phyloP scores from a whole-genome alignment of 306 rosid species.

The Senna siamea region DNA sequence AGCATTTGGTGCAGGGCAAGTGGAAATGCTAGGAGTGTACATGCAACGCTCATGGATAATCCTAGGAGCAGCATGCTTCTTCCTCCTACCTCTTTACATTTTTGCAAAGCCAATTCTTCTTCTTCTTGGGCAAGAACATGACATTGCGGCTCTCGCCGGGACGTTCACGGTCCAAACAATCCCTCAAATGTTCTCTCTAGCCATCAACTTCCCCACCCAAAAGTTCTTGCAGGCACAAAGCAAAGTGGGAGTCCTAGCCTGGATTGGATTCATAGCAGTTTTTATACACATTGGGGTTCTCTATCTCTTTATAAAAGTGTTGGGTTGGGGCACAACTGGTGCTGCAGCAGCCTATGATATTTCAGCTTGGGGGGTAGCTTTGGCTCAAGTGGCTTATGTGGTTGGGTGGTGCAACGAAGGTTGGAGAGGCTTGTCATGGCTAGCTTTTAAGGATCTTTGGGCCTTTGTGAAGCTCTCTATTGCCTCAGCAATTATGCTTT shows the following conservation, averaged over 20 bases:
- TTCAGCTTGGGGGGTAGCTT: slow-evolving; percentile 78
- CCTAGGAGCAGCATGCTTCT: slow-evolving; percentile 55
- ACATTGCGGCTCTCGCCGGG: slow-evolving; percentile 82
- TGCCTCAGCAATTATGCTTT: slow-evolving; percentile 96
- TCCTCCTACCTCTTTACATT: slow-evolving; percentile 70
- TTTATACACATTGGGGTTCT: slow-evolving; percentile 54
- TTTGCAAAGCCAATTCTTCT: slow-evolving; percentile 63
- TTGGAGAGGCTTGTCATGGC: slow-evolving; percentile 89
- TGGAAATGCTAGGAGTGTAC: slow-evolving; percentile 89
- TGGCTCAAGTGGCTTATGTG: slow-evolving; percentile 73
- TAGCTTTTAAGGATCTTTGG: slow-evolving; percentile 89
- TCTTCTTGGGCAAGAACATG: slow-evolving; percentile 77
- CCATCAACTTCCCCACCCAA: slow-evolving; percentile 81
- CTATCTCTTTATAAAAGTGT: slow-evolving; percentile 51
- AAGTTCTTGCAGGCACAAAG: slow-evolving; percentile 96
- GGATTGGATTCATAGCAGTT: slow-evolving; percentile 70
- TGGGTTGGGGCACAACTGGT: slow-evolving; percentile 76
- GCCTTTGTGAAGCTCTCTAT: slow-evolving; percentile 73
- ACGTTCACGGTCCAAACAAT: slow-evolving; percentile 74
- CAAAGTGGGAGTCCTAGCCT: slow-evolving; percentile 73
- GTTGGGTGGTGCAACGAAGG: slow-evolving; percentile 80
- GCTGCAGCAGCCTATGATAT: slow-evolving; percentile 80
- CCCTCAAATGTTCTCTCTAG: slow-evolving; percentile 91
- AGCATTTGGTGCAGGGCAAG: slow-evolving; percentile 95
- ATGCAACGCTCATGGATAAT: slow-evolving; percentile 94